Evolutionary conservation across 257 asterid species (phyloP), one percentile per base, ranked within the genome.

Genomic region (Primulina tabacum): DNA sequence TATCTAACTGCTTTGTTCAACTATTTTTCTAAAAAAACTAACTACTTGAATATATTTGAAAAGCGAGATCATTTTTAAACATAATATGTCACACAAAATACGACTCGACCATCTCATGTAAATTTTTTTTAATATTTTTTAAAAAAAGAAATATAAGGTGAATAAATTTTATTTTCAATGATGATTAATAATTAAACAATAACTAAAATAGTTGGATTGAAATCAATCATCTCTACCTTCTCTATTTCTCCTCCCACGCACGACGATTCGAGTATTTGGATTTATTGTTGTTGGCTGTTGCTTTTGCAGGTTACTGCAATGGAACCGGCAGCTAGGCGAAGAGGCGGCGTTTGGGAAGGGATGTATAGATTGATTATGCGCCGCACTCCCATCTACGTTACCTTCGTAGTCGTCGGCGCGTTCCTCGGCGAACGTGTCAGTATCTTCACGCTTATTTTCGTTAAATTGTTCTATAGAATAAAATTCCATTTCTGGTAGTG

Each of bases 371-470:
- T 90, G 56, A 52, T 92, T 67, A 85, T 92, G 97, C 95, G 97
- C 73, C 92, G 98, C 11, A 89, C 87, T 71, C 86, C 98, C 34
- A 81, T 92, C 60, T 87, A 87, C 67, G 96, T 83, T 28, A 90
- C 97, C 59, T 90, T 90, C 83, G 93, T 90, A 91, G 73, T 90
- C 79, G 87, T 83, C 70, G 97, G 97, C 56, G 97, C 97, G 67
- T 88, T 90, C 70, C 24, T 85, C 80, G 95, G 90, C 56, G 97
- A 90, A 90, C 85, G 95, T 73, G 96, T 90, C 57, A 40, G 87
- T 74, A 75, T 76, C 72, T 53, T 3, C 34, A 32, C 34, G 34
- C 7, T 0, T 4, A 3, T 32, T 32, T 32, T 5, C 16, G 65
- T 40, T 20, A 12, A 0, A 17, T 32, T 73, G 24, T 33, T 73